Percentiles rank a stretch among this genome's conserved stretches.
phyloP scores from a whole-genome alignment of 495 filamentous ascomycete genomes.

The Emericellopsis terricola region DNA sequence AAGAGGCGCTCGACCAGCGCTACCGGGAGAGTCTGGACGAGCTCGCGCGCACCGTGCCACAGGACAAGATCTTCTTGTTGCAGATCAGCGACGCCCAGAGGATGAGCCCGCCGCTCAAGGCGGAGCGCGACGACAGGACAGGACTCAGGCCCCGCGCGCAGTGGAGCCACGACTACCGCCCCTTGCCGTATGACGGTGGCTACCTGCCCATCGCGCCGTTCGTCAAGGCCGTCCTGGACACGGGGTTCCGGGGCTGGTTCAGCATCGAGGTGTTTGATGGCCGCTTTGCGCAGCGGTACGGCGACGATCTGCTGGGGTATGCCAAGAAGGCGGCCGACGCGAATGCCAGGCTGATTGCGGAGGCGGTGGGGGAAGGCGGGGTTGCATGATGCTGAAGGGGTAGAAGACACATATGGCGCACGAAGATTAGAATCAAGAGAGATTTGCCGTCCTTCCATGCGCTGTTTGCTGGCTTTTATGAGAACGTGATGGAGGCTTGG shows the following conservation, averaged over 20 bases:
- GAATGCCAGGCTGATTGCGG: background rate
- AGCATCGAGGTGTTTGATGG: conserved; percentile 61
- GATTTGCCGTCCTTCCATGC: no score
- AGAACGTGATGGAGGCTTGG: no score
- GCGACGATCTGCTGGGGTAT: background rate
- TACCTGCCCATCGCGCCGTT: conserved; percentile 55
- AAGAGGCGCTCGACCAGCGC: conserved; percentile 17
- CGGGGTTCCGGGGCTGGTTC: conserved; percentile 57
- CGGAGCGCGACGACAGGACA: conserved; percentile 13
- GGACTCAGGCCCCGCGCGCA: conserved; percentile 38
- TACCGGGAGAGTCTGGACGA: conserved; percentile 36
- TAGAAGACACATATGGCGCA: no score
- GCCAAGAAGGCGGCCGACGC: background rate
- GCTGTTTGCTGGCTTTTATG: no score
- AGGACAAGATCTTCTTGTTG: conserved; percentile 57
- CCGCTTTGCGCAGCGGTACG: background rate
- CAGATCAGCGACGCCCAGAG: conserved; percentile 71
- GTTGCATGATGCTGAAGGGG: no score
- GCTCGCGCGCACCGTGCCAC: conserved; percentile 36
- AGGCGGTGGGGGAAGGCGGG: background rate
- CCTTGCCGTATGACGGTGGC: conserved; percentile 52
- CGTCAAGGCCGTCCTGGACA: conserved; percentile 44
- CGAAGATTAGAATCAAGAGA: no score
- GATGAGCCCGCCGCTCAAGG: conserved; percentile 30
- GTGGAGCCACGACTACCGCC: conserved; percentile 59